Percentiles rank a stretch among this genome's conserved stretches.
Evolutionary conservation across 208 protist genomes (phyloP).

Genomic region (Trypanosoma melophagium): DNA sequence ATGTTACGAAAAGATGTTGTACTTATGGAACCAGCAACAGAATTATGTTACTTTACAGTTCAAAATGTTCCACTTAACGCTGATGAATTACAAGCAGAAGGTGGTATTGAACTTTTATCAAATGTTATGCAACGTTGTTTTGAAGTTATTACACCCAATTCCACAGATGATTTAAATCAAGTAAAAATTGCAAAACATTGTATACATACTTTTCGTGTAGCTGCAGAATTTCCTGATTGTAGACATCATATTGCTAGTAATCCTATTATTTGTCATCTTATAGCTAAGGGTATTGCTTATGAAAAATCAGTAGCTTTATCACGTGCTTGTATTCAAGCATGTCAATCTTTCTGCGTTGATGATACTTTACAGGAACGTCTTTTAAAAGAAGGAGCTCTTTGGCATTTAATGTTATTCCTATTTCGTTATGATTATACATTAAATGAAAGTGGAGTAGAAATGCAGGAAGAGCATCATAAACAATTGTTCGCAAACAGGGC

Average conservation of each 20-base stretch:
- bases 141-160: slow-evolving; percentile 56
- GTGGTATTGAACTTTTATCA: slow-evolving; percentile 82
- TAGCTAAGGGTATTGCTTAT: slow-evolving; percentile 62
- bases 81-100: slow-evolving; percentile 92
- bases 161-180: slow-evolving; percentile 45
- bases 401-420: slow-evolving; percentile 80
- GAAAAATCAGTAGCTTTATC: slow-evolving; percentile 51
- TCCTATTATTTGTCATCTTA: slow-evolving; percentile 52
- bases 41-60: slow-evolving; percentile 91
- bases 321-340: slow-evolving; percentile 77
- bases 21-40: slow-evolving; percentile 78
- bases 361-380: slow-evolving; percentile 65
- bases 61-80: slow-evolving; percentile 91
- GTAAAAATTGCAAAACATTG: slow-evolving; percentile 63
- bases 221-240: slow-evolving; percentile 73
- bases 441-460: slow-evolving; percentile 54
- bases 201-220: slow-evolving; percentile 79
- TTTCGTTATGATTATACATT: slow-evolving; percentile 93
- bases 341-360: slow-evolving; percentile 58
- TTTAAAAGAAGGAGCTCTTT: slow-evolving; percentile 68
- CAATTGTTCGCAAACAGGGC: slow-evolving; percentile 84
- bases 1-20: slow-evolving; percentile 72
- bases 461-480: slow-evolving; percentile 70
- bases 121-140: slow-evolving; percentile 71
- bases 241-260: slow-evolving; percentile 53